Evolutionary conservation across 768 basidiomycete genomes (phyloP).

Genomic region (Pulveroboletus ravenelii): DNA sequence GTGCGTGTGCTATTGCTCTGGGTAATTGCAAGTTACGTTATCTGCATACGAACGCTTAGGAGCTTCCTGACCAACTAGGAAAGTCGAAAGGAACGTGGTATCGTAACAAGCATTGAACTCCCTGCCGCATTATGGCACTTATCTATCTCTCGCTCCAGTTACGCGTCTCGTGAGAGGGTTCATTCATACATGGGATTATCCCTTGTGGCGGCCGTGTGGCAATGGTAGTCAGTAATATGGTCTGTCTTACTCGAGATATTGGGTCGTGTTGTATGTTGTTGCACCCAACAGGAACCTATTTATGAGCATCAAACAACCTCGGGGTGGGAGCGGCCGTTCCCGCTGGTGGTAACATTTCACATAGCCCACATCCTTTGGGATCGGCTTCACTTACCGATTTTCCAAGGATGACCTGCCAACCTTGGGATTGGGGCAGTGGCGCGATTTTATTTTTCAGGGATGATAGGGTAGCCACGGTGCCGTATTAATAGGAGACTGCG

Average conservation of each 20-base stretch:
- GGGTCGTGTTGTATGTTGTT: too few species aligned
- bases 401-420: too few species aligned
- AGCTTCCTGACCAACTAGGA: conserved; percentile 2
- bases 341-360: too few species aligned
- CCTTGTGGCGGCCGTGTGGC: conserved; percentile 9
- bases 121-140: neutral
- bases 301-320: too few species aligned
- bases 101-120: neutral
- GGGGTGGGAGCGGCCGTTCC: too few species aligned
- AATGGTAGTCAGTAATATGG: too few species aligned
- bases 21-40: neutral
- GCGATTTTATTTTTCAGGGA: neutral
- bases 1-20: neutral
- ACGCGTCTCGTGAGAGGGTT: neutral
- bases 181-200: conserved; percentile 1
- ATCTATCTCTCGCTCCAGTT: neutral
- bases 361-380: too few species aligned
- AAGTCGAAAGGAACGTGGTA: neutral
- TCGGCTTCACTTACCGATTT: too few species aligned
- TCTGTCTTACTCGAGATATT: too few species aligned
- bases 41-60: neutral
- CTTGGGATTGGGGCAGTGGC: neutral
- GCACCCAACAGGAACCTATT: too few species aligned
- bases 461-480: neutral
- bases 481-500: neutral